These are phyloP conservation scores for Mentha longifolia DNA, from an alignment of 257 asterid species.

Conservation along the genomic window DNA sequence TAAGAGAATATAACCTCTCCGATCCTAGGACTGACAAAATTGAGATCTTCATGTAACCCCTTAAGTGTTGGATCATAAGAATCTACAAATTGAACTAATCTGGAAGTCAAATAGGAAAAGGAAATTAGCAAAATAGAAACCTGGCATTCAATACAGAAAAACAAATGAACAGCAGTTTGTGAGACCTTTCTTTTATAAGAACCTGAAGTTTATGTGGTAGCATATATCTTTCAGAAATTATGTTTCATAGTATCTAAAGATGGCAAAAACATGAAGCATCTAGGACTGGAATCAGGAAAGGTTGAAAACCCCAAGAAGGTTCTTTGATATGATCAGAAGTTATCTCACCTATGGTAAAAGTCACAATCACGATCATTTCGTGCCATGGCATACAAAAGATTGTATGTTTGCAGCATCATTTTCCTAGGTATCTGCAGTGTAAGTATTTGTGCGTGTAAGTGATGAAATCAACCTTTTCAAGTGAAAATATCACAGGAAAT, in stretches of 20 bases:
- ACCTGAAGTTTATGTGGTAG: slow-evolving; percentile 17
- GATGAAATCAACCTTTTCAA: slow-evolving; percentile 24
- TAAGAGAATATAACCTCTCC: slow-evolving; percentile 78
- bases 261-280: slow-evolving; percentile 15
- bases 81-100: slow-evolving; percentile 91
- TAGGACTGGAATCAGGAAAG: slow-evolving; percentile 28
- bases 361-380: slow-evolving; percentile 92
- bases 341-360: slow-evolving; percentile 84
- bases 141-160: slow-evolving; percentile 30
- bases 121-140: slow-evolving; percentile 41
- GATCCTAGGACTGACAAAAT: slow-evolving; percentile 98
- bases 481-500: slow-evolving; percentile 19
- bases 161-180: slow-evolving; percentile 35
- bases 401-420: slow-evolving; percentile 93
- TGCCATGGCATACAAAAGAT: slow-evolving; percentile 86
- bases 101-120: slow-evolving; percentile 44
- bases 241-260: not conserved
- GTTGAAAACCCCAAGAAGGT: slow-evolving; percentile 15
- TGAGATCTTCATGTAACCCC: slow-evolving; percentile 98
- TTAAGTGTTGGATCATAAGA: slow-evolving; percentile 96
- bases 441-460: slow-evolving; percentile 32
- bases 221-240: slow-evolving; percentile 8
- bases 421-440: slow-evolving; percentile 83
- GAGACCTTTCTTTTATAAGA: slow-evolving; percentile 12
- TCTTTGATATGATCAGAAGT: slow-evolving; percentile 23